Conservation (phyloP, 164 flowering plant species). For the Stephania yunnanensis region DNA sequence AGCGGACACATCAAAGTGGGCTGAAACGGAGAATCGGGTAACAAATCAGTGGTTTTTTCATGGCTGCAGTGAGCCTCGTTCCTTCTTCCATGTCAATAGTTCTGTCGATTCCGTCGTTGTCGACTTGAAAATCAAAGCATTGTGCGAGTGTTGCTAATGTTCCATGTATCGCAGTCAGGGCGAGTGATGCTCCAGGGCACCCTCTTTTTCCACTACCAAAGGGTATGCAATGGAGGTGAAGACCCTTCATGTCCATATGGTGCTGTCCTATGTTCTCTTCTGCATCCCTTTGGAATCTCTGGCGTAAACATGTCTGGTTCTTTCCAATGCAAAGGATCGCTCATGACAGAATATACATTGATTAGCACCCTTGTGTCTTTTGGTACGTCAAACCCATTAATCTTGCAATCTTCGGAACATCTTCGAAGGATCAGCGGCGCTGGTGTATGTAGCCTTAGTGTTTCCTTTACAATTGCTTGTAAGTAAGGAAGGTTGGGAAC, state of each 20-base stretch:
- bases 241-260: constrained; percentile 36
- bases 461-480: constrained; percentile 50
- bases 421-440: constrained; percentile 35
- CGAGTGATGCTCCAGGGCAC: constrained; percentile 53
- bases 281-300: constrained; percentile 29
- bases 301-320: constrained; percentile 41
- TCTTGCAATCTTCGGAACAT: constrained; percentile 26
- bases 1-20: neutral
- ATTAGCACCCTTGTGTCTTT: constrained; percentile 31
- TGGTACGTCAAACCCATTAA: constrained; percentile 34
- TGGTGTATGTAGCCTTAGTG: constrained; percentile 42
- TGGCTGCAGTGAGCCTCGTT: constrained; percentile 20
- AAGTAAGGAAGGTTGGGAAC: constrained; percentile 41
- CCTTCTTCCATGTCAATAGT: constrained; percentile 41
- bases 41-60: neutral
- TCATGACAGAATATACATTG: constrained; percentile 40
- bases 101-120: constrained; percentile 14
- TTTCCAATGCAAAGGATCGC: constrained; percentile 46
- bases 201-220: constrained; percentile 55
- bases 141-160: constrained; percentile 40
- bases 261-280: constrained; percentile 15
- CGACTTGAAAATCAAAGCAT: constrained; percentile 39
- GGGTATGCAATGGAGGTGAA: constrained; percentile 34
- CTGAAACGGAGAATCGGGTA: neutral
- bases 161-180: constrained; percentile 27